Evolutionary conservation across 1,284 basidiomycete genomes (phyloP), one percentile per base, ranked within the genome.

Genomic region (Ceratobasidium sp.): DNA sequence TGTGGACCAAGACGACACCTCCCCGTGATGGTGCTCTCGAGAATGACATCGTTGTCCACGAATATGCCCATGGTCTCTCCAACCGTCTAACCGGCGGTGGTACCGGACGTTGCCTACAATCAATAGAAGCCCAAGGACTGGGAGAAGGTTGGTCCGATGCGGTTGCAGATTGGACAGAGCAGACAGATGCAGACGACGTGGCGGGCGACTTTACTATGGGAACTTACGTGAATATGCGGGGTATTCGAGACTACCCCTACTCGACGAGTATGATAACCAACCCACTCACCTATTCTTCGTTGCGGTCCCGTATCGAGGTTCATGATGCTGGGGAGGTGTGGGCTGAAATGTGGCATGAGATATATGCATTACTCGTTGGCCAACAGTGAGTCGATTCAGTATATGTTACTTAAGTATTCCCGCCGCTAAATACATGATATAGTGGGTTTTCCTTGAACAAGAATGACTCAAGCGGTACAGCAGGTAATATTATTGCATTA

Each of bases 61-160:
- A 79, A 44, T 69, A 76, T 27, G 54, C 65, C 30, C 77, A 78
- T 48, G 65, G 77, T 0, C 41, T 78, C 52, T 76, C 71, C 12
- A 69, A 65, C 35, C 67, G 73, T 23, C 64, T 78, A 41, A 78
- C 73, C 16, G 69, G 73, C 4, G 71, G 77, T 35, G 78, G 66
- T 1, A 79, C 67, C 4, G 78, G 64, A 23, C 38, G 38, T 12
- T 78, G 74, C 59, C 46, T 79, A 30, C 68, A 65, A 16, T 69
- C 78, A 7, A 64, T 75, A 12, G 73, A 77, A 38, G 78, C 78
- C 4, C 52, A 75, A 50, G 78, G 73, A 33, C 67, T 79, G 20
- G 78, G 76, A 3, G 78, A 79, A 46, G 78, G 78, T 10, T 78
- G 79, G 77, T 64, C 70, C 8, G 77, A 78, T 46, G 67, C 79